Evolutionary conservation across 164 flowering plant species (phyloP).

Genomic region (Nymphaea thermarum): DNA sequence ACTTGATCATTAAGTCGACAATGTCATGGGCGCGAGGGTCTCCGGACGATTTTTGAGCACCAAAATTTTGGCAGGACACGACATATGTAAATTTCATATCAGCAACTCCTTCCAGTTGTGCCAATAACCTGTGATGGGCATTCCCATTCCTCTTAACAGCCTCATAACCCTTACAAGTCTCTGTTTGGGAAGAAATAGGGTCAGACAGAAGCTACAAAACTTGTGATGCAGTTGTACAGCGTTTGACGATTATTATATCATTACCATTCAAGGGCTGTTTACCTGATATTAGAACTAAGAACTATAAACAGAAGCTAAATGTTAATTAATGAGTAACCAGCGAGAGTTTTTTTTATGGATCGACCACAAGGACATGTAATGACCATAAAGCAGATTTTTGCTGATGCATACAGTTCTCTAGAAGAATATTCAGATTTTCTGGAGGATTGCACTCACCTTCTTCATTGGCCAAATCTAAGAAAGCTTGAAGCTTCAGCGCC

Average conservation of each 20-base stretch:
- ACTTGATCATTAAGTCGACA: slow-evolving; percentile 70
- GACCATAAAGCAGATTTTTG: too few species aligned
- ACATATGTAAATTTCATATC: slow-evolving; percentile 82
- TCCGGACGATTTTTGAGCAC: slow-evolving; percentile 57
- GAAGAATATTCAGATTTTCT: too few species aligned
- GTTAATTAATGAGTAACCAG: too few species aligned
- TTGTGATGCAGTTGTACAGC: too few species aligned
- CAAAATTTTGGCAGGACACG: slow-evolving; percentile 75
- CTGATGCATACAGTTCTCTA: too few species aligned
- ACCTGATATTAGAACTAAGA: too few species aligned
- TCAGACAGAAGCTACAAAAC: too few species aligned
- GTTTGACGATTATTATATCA: too few species aligned
- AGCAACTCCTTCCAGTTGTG: slow-evolving; percentile 65
- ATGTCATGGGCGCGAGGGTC: slow-evolving; percentile 73
- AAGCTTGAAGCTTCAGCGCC: slow-evolving; percentile 84
- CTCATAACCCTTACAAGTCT: slow-evolving; percentile 60
- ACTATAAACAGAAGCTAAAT: too few species aligned
- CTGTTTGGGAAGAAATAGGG: slow-evolving; percentile 23
- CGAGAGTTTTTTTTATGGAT: too few species aligned
- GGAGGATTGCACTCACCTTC: slow-evolving; percentile 31
- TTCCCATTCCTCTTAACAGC: slow-evolving; percentile 28
- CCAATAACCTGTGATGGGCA: slow-evolving; percentile 26
- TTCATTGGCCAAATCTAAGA: slow-evolving; percentile 82
- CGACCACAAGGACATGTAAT: too few species aligned
- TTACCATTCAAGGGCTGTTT: too few species aligned